Evolutionary conservation across 768 basidiomycete genomes (phyloP).

Genomic region (Dentipellis fragilis): DNA sequence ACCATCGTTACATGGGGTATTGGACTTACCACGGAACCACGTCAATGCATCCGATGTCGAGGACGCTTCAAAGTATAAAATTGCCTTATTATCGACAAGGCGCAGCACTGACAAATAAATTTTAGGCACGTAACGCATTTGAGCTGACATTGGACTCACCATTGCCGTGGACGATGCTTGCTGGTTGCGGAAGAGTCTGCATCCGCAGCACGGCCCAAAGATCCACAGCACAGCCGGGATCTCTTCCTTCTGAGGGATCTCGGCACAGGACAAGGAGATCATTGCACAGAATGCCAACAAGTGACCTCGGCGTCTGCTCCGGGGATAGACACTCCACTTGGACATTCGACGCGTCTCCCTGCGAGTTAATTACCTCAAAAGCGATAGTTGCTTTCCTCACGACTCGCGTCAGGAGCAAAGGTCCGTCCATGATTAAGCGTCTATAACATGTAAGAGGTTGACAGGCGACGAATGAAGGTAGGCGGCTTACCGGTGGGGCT

Average conservation of each 20-base stretch:
- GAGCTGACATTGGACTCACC: conserved; percentile 29
- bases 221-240: conserved; percentile 67
- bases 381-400: conserved; percentile 77
- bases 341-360: conserved; percentile 69
- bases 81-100: conserved; percentile 86
- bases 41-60: conserved; percentile 78
- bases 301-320: conserved; percentile 68
- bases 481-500: conserved; percentile 76
- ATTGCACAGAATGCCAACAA: conserved; percentile 82
- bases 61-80: conserved; percentile 81
- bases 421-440: conserved; percentile 89
- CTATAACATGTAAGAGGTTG: conserved; percentile 27
- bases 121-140: conserved; percentile 1
- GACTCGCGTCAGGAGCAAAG: conserved; percentile 76
- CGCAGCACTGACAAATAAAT: conserved; percentile 50
- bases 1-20: not conserved
- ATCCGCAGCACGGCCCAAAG: conserved; percentile 96
- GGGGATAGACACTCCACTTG: conserved; percentile 89
- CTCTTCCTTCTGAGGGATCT: conserved; percentile 74
- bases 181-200: conserved; percentile 87
- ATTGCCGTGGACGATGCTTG: conserved; percentile 83
- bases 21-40: conserved; percentile 73
- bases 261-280: conserved; percentile 89
- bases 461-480: not conserved
- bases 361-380: conserved; percentile 71